Percentiles rank a stretch among this genome's conserved stretches.
Conservation (phyloP, 192 early-diverging fungal species). For the Coemansia brasiliensis region DNA sequence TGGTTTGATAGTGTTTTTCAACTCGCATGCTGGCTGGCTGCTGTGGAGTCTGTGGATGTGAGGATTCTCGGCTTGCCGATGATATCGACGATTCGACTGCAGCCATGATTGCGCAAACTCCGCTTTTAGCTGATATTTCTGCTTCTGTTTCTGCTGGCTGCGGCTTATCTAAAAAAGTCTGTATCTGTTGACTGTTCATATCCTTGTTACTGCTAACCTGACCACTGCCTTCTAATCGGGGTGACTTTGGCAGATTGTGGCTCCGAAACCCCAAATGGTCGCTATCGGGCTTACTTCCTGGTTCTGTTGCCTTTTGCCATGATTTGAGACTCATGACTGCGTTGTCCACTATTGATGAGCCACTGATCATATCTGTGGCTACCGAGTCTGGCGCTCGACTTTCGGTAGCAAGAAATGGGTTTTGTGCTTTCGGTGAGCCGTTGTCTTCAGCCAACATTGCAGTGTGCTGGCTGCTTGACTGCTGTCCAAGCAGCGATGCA, state of each 20-base stretch:
- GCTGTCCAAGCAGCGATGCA: not conserved
- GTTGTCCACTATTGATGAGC: constrained; percentile 38
- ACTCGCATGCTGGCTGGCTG: constrained; percentile 4
- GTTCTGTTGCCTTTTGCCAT: constrained; percentile 19
- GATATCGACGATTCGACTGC: not conserved
- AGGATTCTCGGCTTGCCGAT: constrained; percentile 28
- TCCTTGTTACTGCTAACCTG: not conserved
- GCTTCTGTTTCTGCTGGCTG: constrained; percentile 24
- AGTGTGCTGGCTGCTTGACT: not conserved
- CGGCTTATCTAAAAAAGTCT: constrained; percentile 39
- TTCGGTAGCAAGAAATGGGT: not conserved
- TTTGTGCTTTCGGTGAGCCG: not conserved
- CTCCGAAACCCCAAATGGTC: constrained; percentile 11
- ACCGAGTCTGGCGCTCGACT: not conserved
- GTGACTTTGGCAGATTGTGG: constrained; percentile 1
- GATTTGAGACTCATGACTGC: constrained; percentile 40
- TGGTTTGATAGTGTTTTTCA: constrained; percentile 16
- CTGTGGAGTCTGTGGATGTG: constrained; percentile 28
- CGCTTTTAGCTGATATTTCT: constrained; percentile 14
- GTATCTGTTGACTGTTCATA: not conserved
- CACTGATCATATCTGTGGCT: constrained; percentile 9
- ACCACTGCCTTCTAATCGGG: not conserved
- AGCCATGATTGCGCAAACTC: not conserved
- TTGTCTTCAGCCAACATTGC: not conserved
- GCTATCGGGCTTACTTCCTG: not conserved